Evolutionary conservation across 2,329 filamentous ascomycete genomes (phyloP).

Genomic region (Ustulina deusta): DNA sequence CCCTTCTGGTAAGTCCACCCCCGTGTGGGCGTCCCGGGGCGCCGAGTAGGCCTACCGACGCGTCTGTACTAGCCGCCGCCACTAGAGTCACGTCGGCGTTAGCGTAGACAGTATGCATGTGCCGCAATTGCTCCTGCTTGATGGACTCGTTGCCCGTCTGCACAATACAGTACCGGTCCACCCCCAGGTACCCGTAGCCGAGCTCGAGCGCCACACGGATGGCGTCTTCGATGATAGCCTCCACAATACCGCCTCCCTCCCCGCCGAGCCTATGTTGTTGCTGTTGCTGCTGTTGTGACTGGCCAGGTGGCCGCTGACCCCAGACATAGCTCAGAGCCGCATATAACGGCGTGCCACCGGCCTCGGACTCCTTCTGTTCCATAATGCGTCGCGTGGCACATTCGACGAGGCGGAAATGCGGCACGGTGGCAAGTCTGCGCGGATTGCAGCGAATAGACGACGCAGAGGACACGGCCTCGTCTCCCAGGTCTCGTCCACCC

Average conservation of each 20-base stretch:
- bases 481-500: not conserved
- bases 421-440: too few species aligned
- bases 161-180: constrained; percentile 14
- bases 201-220: not conserved
- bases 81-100: constrained; percentile 8
- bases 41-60: constrained; percentile 4
- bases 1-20: constrained; percentile 29
- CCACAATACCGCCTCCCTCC: too few species aligned
- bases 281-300: too few species aligned
- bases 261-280: too few species aligned
- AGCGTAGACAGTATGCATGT: not conserved
- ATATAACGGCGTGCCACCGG: too few species aligned
- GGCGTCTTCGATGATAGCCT: constrained; percentile 11
- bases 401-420: too few species aligned
- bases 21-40: constrained; percentile 1
- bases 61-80: not conserved
- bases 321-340: too few species aligned
- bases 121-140: constrained; percentile 1
- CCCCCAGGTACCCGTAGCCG: constrained; percentile 14
- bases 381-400: too few species aligned
- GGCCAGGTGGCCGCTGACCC: too few species aligned
- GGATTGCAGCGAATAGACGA: constrained; percentile 3
- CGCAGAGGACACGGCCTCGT: not conserved
- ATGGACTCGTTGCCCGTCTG: not conserved
- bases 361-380: too few species aligned